These are phyloP conservation scores for Baorangia bicolor DNA, from an alignment of 768 basidiomycete species.

Conservation along the genomic window DNA sequence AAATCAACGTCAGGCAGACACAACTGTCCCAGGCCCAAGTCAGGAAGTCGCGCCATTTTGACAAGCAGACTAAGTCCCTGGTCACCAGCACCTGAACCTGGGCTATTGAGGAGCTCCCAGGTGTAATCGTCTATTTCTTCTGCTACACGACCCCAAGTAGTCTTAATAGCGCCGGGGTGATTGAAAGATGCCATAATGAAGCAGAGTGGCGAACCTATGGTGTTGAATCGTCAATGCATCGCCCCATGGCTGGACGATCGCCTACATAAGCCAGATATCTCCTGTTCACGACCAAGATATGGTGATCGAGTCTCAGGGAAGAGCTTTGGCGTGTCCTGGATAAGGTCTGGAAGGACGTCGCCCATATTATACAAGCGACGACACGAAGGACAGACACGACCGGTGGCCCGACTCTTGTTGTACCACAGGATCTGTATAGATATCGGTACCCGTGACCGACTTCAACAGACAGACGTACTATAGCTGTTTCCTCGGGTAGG, in stretches of 20 bases:
- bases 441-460: not conserved
- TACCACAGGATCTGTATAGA: slow-evolving; percentile 70
- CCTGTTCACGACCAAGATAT: slow-evolving; percentile 56
- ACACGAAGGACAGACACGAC: slow-evolving; percentile 78
- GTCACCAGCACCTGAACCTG: slow-evolving; percentile 35
- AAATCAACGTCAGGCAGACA: slow-evolving; percentile 33
- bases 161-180: slow-evolving; percentile 60
- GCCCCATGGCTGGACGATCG: slow-evolving; percentile 3
- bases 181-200: slow-evolving; percentile 71
- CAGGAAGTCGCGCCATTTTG: slow-evolving; percentile 72
- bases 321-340: slow-evolving; percentile 24
- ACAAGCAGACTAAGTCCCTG: slow-evolving; percentile 60
- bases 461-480: slow-evolving; percentile 44
- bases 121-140: slow-evolving; percentile 67
- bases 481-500: slow-evolving; percentile 68
- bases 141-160: slow-evolving; percentile 65
- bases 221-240: not conserved
- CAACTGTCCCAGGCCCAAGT: slow-evolving; percentile 70
- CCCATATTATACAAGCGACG: slow-evolving; percentile 69
- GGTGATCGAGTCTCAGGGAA: slow-evolving; percentile 32
- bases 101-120: slow-evolving; percentile 58
- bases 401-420: slow-evolving; percentile 71
- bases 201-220: slow-evolving; percentile 72
- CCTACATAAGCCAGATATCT: slow-evolving; percentile 77
- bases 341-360: slow-evolving; percentile 56